Conservation (phyloP, 2,329 filamentous ascomycete species). For the Alternaria novae-zelandiae region DNA sequence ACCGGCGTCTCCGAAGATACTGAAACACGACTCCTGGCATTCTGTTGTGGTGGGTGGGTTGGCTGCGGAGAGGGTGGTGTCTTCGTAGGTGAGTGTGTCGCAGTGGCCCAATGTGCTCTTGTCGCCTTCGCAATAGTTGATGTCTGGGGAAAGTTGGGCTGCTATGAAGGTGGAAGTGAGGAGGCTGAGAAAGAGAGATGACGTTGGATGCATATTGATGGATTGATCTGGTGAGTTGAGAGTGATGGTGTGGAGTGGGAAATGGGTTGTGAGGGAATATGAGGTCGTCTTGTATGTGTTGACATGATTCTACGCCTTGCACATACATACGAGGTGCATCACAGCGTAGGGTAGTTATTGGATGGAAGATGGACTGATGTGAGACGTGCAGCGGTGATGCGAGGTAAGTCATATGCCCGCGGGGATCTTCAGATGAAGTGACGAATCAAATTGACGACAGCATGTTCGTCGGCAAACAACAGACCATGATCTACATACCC, state of each 20-base stretch:
- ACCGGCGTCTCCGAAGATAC: slow-evolving; percentile 23
- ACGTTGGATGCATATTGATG: background rate
- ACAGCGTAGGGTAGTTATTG: background rate
- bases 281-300: background rate
- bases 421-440: background rate
- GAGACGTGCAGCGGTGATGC: background rate
- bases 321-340: background rate
- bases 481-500: background rate
- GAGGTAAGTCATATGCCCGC: background rate
- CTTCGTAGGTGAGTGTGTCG: slow-evolving; percentile 21
- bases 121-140: slow-evolving; percentile 11
- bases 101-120: slow-evolving; percentile 20
- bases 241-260: background rate
- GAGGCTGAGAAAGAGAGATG: background rate
- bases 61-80: slow-evolving; percentile 14
- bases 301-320: background rate
- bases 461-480: background rate
- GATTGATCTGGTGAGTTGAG: background rate
- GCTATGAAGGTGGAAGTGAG: slow-evolving; percentile 1
- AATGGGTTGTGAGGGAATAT: background rate
- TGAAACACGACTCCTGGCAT: slow-evolving; percentile 22
- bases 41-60: slow-evolving; percentile 17
- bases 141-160: background rate
- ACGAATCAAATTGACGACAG: background rate
- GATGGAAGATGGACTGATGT: background rate